Evolutionary conservation across 768 basidiomycete genomes (phyloP), one percentile per base, ranked within the genome.

Genomic region (Trametes gibbosa): DNA sequence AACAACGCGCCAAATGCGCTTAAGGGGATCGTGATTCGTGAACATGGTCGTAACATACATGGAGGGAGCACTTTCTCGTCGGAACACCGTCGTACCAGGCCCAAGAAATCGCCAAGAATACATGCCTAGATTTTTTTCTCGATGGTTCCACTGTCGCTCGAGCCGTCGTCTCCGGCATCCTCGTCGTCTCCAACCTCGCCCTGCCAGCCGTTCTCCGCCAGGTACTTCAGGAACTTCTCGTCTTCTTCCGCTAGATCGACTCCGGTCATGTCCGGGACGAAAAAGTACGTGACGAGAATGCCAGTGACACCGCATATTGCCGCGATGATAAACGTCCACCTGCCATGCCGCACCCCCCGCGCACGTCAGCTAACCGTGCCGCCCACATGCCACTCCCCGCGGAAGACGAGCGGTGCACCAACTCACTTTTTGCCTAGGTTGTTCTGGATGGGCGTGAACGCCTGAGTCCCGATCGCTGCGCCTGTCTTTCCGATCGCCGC

Each of bases 401-500:
- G 41, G 12, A 50, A 51, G 61, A 12, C 40, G 32, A 45, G 61
- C 41, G 32, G 43, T 2, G 46, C 21, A 8, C 55, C 6, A 39
- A 69, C 75, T 45, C 65, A 82, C 82, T 77, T 80, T 66, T 86
- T 83, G 14, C 87, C 87, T n/a, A 87, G 80, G 66, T 86, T 78
- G 54, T 74, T 73, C 65, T 85, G 83, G 60, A 89, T 86, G 3
- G 86, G 86, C 3, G 84, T 86, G 68, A 87, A 87, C 1, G 80
- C 84, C 65, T 88, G 85, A 0, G 84, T 86, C 9, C 87, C 86
- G 50, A 87, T 58, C n/a, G 84, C 87, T 19, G 88, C 89, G 5
- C 89, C 89, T 2, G 84, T 76, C 66, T 88, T 89, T 9, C 86
- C 86, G 7, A 89, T 72, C 0, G 85, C 85, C 8, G 86, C 86